These are phyloP conservation scores for Protostelium mycophagum DNA, from an alignment of 78 protist species.

Conservation along the genomic window DNA sequence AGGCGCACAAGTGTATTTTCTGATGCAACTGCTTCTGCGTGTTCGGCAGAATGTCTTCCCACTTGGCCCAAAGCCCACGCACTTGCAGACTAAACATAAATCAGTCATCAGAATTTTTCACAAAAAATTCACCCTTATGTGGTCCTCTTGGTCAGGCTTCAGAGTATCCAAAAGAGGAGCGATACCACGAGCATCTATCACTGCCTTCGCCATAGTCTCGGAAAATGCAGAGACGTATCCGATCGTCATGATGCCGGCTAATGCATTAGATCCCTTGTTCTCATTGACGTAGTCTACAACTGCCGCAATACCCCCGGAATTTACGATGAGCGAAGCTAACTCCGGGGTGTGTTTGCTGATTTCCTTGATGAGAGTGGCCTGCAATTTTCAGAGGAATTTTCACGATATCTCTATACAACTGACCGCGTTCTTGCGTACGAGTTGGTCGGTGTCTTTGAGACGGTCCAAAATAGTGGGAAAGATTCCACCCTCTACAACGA, in stretches of 20 bases:
- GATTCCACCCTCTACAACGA: constrained; percentile 85
- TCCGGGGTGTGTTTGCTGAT: constrained; percentile 88
- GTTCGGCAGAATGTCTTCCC: constrained; percentile 88
- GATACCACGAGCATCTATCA: constrained; percentile 67
- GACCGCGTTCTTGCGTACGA: constrained; percentile 81
- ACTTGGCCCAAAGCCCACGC: constrained; percentile 84
- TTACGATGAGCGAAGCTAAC: constrained; percentile 80
- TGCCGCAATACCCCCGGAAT: constrained; percentile 84
- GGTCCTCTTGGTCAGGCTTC: constrained; percentile 68
- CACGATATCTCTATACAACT: not conserved
- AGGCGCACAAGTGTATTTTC: constrained; percentile 69
- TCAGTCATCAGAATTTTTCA: not conserved
- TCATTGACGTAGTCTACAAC: constrained; percentile 84
- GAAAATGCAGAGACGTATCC: constrained; percentile 89
- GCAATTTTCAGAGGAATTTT: not conserved
- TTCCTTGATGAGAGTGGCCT: constrained; percentile 80
- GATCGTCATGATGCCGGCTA: constrained; percentile 91
- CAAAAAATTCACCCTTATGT: constrained; percentile 19
- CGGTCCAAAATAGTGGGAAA: constrained; percentile 78
- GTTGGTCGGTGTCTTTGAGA: constrained; percentile 80
- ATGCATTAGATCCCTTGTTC: constrained; percentile 39
- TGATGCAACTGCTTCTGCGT: constrained; percentile 82
- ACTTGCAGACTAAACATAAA: constrained; percentile 56
- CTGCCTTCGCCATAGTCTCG: constrained; percentile 78
- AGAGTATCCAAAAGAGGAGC: constrained; percentile 72